phyloP scores from a whole-genome alignment of 768 basidiomycete species.

The Candolleomyces efflorescens region DNA sequence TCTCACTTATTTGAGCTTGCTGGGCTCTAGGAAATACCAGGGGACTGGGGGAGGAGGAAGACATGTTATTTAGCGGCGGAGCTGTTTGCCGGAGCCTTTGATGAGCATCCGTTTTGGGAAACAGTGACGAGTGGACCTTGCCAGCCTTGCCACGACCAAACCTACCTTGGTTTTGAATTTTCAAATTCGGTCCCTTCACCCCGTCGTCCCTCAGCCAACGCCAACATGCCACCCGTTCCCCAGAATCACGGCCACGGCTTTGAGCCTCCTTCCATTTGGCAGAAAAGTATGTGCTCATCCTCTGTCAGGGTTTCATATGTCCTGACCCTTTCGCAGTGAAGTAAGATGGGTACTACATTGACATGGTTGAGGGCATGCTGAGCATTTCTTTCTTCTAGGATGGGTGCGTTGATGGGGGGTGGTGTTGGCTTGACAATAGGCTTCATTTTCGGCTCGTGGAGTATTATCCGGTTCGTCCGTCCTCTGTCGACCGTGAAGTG shows the following conservation, averaged over 20 bases:
- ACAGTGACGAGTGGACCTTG: not conserved
- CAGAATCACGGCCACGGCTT: constrained; percentile 40
- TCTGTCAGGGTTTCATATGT: not conserved
- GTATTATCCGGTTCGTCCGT: constrained; percentile 71
- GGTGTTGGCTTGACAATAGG: constrained; percentile 96
- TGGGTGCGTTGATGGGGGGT: constrained; percentile 90
- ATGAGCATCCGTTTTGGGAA: not conserved
- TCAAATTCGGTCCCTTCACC: not conserved
- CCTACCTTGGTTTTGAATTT: no score
- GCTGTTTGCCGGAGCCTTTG: constrained; percentile 1
- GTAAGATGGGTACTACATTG: constrained; percentile 30
- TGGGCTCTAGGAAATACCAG: constrained; percentile 66
- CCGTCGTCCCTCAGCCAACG: not conserved
- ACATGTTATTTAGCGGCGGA: constrained; percentile 11
- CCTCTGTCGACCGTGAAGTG: not conserved
- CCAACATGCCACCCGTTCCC: constrained; percentile 19
- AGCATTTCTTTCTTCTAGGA: constrained; percentile 40
- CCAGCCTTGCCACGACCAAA: no score
- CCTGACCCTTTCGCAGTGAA: constrained; percentile 44
- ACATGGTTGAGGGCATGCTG: not conserved
- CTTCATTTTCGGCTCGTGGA: constrained; percentile 94
- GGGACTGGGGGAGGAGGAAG: constrained; percentile 11
- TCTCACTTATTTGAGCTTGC: constrained; percentile 85
- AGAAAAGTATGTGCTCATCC: constrained; percentile 54
- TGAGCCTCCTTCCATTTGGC: constrained; percentile 61